These are phyloP conservation scores for Leucocoprinus sp. DNA, from an alignment of 768 basidiomycete genomes.

Conservation along the genomic window DNA sequence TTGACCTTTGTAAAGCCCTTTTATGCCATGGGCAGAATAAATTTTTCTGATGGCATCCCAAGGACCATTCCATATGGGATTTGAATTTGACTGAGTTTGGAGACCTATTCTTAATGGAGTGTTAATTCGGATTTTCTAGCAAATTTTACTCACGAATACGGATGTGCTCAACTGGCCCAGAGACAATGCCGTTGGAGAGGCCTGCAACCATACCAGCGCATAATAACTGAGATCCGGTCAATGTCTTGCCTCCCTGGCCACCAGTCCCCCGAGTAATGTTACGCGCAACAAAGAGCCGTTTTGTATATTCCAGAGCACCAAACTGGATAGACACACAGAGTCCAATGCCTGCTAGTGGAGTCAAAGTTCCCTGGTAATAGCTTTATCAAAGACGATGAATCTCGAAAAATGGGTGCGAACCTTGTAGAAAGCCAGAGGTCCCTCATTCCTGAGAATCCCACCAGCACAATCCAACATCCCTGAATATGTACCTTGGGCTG, in stretches of 20 bases:
- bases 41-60: slow-evolving; percentile 87
- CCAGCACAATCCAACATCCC: slow-evolving; percentile 86
- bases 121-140: slow-evolving; percentile 4
- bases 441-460: slow-evolving; percentile 87
- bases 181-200: slow-evolving; percentile 84
- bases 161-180: slow-evolving; percentile 95
- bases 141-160: slow-evolving; percentile 66
- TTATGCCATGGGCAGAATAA: slow-evolving; percentile 61
- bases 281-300: slow-evolving; percentile 63
- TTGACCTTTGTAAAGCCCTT: slow-evolving; percentile 91
- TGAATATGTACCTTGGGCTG: slow-evolving; percentile 79
- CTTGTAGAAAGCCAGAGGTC: slow-evolving; percentile 94
- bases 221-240: slow-evolving; percentile 61
- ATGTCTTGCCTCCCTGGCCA: slow-evolving; percentile 53
- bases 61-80: slow-evolving; percentile 76
- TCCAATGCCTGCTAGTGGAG: slow-evolving; percentile 87
- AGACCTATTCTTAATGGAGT: slow-evolving; percentile 44
- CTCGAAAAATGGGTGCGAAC: slow-evolving; percentile 25
- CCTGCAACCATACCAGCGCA: slow-evolving; percentile 79
- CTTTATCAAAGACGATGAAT: slow-evolving; percentile 2
- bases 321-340: slow-evolving; percentile 96
- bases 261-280: slow-evolving; percentile 55
- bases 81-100: slow-evolving; percentile 80
- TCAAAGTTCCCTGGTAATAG: slow-evolving; percentile 67
- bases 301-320: slow-evolving; percentile 78